These are phyloP conservation scores for Diaporthe capsici DNA, from an alignment of 2,329 filamentous ascomycete species.

Conservation along the genomic window DNA sequence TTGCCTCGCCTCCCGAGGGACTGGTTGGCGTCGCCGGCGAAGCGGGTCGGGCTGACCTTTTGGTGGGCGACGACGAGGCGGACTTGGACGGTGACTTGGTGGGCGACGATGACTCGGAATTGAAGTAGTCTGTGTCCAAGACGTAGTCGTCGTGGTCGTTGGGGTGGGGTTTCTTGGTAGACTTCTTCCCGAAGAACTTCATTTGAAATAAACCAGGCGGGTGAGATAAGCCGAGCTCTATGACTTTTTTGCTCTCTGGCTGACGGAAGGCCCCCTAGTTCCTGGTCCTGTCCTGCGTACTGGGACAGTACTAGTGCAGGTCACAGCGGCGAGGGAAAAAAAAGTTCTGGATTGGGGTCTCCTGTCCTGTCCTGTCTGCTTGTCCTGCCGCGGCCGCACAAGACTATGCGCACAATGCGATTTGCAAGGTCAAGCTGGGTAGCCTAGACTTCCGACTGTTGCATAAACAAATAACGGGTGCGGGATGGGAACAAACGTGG, in stretches of 20 bases:
- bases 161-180: conserved; percentile 51
- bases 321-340: conserved; percentile 27
- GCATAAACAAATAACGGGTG: conserved; percentile 27
- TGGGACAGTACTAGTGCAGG: conserved; percentile 38
- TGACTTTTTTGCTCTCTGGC: conserved; percentile 25
- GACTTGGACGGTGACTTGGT: conserved; percentile 48
- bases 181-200: conserved; percentile 68
- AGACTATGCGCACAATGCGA: conserved; percentile 32
- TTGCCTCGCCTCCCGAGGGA: conserved; percentile 51
- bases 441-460: conserved; percentile 26
- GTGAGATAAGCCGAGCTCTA: conserved; percentile 34
- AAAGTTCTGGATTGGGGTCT: conserved; percentile 44
- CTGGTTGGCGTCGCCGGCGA: conserved; percentile 50
- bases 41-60: conserved; percentile 54
- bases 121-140: conserved; percentile 50
- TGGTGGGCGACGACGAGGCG: conserved; percentile 53
- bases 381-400: conserved; percentile 2
- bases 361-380: conserved; percentile 35
- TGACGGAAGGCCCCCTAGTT: conserved; percentile 36
- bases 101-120: conserved; percentile 53
- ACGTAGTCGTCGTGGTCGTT: conserved; percentile 49
- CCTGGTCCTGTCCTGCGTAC: conserved; percentile 39
- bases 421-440: conserved; percentile 41
- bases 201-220: conserved; percentile 52
- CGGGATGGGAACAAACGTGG: conserved; percentile 4